Percentiles rank a stretch among this genome's conserved stretches.
Evolutionary conservation across 345 rosid species (phyloP).

Genomic region (Trapa incisa): DNA sequence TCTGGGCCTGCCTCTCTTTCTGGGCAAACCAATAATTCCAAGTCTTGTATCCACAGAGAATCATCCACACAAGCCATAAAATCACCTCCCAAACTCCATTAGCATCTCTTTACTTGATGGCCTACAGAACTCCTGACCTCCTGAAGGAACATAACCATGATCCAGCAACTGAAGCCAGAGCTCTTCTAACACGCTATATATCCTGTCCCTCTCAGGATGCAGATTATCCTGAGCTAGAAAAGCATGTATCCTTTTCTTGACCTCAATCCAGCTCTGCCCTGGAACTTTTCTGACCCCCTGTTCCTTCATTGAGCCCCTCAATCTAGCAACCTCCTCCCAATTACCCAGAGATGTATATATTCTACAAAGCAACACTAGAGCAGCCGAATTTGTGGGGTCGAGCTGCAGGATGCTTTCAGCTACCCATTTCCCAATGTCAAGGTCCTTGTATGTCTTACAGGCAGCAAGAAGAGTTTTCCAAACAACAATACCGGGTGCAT

Average conservation of each 20-base stretch:
- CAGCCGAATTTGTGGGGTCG: constrained; percentile 52
- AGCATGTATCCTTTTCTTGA: constrained; percentile 32
- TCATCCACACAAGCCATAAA: not conserved
- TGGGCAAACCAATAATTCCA: not conserved
- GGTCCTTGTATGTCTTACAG: constrained; percentile 50
- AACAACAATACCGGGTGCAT: constrained; percentile 44
- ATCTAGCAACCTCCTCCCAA: constrained; percentile 49
- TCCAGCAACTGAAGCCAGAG: constrained; percentile 36
- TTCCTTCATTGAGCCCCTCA: constrained; percentile 48
- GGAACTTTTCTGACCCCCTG: constrained; percentile 45
- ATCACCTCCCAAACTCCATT: not conserved
- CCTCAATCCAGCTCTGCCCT: constrained; percentile 75
- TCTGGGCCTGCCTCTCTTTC: not conserved
- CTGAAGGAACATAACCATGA: constrained; percentile 19
- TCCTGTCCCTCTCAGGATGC: constrained; percentile 49
- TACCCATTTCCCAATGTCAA: constrained; percentile 45
- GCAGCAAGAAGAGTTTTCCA: constrained; percentile 70
- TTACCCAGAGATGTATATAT: constrained; percentile 42
- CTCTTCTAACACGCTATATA: constrained; percentile 28
- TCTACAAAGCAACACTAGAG: constrained; percentile 51
- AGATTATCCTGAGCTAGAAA: constrained; percentile 50
- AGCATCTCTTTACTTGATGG: constrained; percentile 4
- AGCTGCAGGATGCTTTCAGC: constrained; percentile 50
- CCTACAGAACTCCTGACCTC: constrained; percentile 7
- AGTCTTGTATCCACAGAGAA: not conserved